These are phyloP conservation scores for Boletus sp. DNA, from an alignment of 768 basidiomycete genomes.

Conservation along the genomic window DNA sequence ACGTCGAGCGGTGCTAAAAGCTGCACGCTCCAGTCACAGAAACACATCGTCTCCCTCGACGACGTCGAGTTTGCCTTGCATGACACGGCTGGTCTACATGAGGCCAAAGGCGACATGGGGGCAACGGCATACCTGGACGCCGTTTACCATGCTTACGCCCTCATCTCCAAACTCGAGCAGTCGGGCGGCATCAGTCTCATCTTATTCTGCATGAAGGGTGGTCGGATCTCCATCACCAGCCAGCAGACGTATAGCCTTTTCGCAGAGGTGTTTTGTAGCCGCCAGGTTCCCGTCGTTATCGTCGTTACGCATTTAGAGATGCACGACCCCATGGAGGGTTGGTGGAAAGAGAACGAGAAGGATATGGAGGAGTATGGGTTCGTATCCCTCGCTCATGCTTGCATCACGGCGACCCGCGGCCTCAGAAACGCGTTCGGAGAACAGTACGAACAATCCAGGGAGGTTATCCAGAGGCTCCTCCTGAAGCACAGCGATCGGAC, in stretches of 20 bases:
- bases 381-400: conserved; percentile 36
- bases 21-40: conserved; percentile 34
- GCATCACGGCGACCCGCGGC: conserved; percentile 37
- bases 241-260: conserved; percentile 36
- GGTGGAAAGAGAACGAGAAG: conserved; percentile 40
- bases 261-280: conserved; percentile 38
- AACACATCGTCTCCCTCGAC: conserved; percentile 21
- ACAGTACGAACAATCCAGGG: conserved; percentile 35
- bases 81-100: conserved; percentile 30
- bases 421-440: conserved; percentile 19
- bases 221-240: conserved; percentile 23
- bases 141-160: conserved; percentile 29
- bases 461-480: conserved; percentile 20
- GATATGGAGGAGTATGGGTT: conserved; percentile 35
- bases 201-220: conserved; percentile 31
- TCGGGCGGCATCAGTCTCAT: conserved; percentile 29
- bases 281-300: conserved; percentile 31
- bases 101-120: conserved; percentile 25
- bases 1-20: conserved; percentile 33
- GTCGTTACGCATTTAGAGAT: conserved; percentile 37
- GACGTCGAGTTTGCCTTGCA: conserved; percentile 20
- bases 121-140: conserved; percentile 25
- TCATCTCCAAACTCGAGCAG: conserved; percentile 33
- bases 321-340: conserved; percentile 34
- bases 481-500: conserved; percentile 13